Conservation (phyloP, 192 early-diverging fungal species). For the Gonapodya sp. region DNA sequence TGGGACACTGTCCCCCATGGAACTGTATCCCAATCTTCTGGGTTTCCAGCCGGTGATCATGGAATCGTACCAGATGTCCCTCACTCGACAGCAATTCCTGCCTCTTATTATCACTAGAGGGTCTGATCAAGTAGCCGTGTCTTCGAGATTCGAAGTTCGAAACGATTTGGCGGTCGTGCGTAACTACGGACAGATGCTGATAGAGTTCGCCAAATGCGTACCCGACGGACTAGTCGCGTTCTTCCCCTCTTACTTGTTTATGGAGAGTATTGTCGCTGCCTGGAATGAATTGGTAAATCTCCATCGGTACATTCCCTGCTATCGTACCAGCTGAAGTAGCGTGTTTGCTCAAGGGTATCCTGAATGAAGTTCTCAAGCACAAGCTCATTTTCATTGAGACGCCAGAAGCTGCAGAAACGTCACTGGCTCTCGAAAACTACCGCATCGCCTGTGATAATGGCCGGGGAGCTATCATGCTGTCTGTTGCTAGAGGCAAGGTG, state of each 20-base stretch:
- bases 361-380: conserved; percentile 88
- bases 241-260: conserved; percentile 97
- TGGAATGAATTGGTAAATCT: conserved; percentile 88
- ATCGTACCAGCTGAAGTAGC: neutral
- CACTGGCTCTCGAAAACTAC: conserved; percentile 90
- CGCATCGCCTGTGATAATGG: conserved; percentile 93
- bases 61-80: conserved; percentile 93
- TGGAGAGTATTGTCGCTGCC: conserved; percentile 96
- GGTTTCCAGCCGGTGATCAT: conserved; percentile 78
- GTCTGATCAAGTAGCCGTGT: conserved; percentile 95
- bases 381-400: conserved; percentile 99
- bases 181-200: conserved; percentile 94
- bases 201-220: conserved; percentile 85
- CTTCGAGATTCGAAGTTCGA: conserved; percentile 95
- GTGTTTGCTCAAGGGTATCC: conserved; percentile 52
- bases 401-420: conserved; percentile 95
- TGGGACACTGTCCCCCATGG: conserved; percentile 97
- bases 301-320: neutral
- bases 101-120: conserved; percentile 94
- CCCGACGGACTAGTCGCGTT: conserved; percentile 98
- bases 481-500: conserved; percentile 98
- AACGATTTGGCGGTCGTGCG: conserved; percentile 97
- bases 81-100: conserved; percentile 88
- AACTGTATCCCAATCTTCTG: conserved; percentile 93
- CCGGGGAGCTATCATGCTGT: conserved; percentile 90